Evolutionary conservation across 2,329 filamentous ascomycete genomes (phyloP).

Genomic region (Aspergillus unguis): DNA sequence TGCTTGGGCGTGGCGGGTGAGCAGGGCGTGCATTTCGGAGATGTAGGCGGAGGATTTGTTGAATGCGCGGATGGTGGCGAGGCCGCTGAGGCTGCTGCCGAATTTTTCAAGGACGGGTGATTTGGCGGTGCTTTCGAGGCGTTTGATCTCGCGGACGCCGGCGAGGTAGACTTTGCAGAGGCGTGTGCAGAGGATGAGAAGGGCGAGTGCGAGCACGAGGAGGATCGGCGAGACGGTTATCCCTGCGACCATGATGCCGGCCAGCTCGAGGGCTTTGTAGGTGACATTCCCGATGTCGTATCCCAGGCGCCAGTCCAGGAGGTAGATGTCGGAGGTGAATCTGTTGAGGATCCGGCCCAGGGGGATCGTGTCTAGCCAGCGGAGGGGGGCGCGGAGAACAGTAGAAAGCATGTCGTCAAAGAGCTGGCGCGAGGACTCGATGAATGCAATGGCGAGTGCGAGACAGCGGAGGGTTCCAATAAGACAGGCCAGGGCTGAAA

Average conservation of each 20-base stretch:
- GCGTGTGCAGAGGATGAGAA: constrained; percentile 57
- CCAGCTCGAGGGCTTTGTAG: constrained; percentile 58
- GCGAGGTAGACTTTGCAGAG: constrained; percentile 62
- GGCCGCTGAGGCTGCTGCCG: constrained; percentile 65
- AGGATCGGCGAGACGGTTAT: constrained; percentile 65
- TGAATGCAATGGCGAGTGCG: constrained; percentile 57
- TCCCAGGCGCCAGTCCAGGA: constrained; percentile 65
- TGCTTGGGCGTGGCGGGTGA: constrained; percentile 65
- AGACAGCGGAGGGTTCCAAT: constrained; percentile 49
- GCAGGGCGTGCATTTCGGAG: constrained; percentile 63
- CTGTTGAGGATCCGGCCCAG: constrained; percentile 72
- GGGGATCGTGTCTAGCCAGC: constrained; percentile 76
- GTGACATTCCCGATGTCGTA: constrained; percentile 61
- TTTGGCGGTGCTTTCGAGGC: constrained; percentile 71
- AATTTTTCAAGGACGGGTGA: constrained; percentile 78
- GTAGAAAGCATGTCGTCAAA: constrained; percentile 66
- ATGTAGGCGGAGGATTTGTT: constrained; percentile 65
- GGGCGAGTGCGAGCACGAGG: constrained; percentile 56
- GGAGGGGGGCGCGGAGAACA: constrained; percentile 67
- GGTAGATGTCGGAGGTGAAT: constrained; percentile 72
- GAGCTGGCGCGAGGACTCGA: constrained; percentile 63
- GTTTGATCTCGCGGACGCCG: constrained; percentile 58
- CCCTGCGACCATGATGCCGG: constrained; percentile 63
- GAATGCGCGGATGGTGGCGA: constrained; percentile 73
- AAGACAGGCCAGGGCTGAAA: constrained; percentile 58